Base-by-base conservation (phyloP, 140 eudicot genomes). In the Stevia rebaudiana region DNA sequence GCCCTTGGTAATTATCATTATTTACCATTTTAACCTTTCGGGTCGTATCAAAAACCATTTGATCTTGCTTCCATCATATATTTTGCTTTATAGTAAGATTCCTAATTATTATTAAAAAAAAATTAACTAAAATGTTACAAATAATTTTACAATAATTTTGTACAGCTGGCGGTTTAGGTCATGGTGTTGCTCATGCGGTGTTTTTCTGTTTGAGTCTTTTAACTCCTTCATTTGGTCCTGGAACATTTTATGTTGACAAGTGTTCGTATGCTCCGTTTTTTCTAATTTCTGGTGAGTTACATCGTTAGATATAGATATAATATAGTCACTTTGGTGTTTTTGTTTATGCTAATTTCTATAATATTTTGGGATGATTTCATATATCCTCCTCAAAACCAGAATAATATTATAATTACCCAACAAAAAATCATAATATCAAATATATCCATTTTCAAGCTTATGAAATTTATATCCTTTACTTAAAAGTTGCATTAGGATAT, bases 131-230 rank as follows among this genome's bases (percentile, higher is more conserved):
- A 15, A 28, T 31, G 24, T 35, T 6, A 33, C 61, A 8, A 7
- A 55, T 18, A 11, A 59, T 31, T 1, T 2, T 49, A 21, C 39
- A 46, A 31, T 17, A 36, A 65, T 49, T 78, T 50, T 65, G 66
- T 60, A 76, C 97, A 90, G 98, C 98, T 77, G 95, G 95, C 46
- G 98, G 98, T 44, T 79, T 91, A 73, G 98, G 98, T 75, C 98
- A 91, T 71, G 98, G 96, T 25, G 77, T 91, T 54, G 96, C 98
- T 55, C 98, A 91, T 85, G 98, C 95, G 0, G 95, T 91, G 28
- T 91, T 91, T 72, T 91, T 91, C 82, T 91, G 98, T 68, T 75
- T 91, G 33, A 79, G 98, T 78, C 95, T 91, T 68, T 71, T 91
- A 67, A 87, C 98, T 16, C 98, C 98, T 55, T 81, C 98, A 53